Base-by-base conservation (phyloP, 768 basidiomycete genomes). In the Chalciporus pseudorubinellus region DNA sequence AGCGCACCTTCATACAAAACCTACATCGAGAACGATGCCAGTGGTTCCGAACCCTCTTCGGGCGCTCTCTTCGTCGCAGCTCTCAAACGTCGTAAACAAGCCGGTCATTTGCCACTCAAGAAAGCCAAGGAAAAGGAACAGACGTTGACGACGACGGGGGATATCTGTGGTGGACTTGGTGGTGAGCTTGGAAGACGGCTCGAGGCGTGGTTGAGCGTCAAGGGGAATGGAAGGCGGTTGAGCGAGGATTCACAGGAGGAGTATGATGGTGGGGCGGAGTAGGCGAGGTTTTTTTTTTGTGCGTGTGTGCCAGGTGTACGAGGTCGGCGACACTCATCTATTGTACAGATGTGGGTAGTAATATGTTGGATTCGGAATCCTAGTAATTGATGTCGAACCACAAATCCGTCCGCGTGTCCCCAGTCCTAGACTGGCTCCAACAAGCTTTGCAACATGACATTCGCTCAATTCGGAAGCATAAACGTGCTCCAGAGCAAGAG, bases 131-230 rank as follows among this genome's bases (percentile, higher is more conserved):
- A 85, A 67, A 79, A 76, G 65, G 87, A 88, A 69, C 81, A 83
- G 72, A 80, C 82, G 73, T 68, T 91, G 64, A 78, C 83, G 51
- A 81, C 76, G 46, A 84, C 80, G 33, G 88, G 89, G 0, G 89
- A 90, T 64, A 79, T 84, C 22, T 89, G 88, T 66, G 89, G 88
- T 34, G 89, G 88, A 31, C 76, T 85, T 16, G 89, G 89, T 0
- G 87, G 87, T 9, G 89, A 90, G 72, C 70, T 91, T 7, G 88
- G 89, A 36, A 70, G 85, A 46, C 69, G 89, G 49, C 69, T 91
- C 48, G 89, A 91, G 68, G 87, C 84, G 38, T 87, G 87, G 84
- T 71, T 90, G 58, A 79, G 75, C 7, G 75, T 77, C 19, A 55
- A 64, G 12, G 67, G 57, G 46, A 53, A 64, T 6, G 65, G 57